Evolutionary conservation across 225 moss, liverwort and hornwort species (phyloP), one percentile per base, ranked within the genome.

Genomic region (Anthoceros angustus): DNA sequence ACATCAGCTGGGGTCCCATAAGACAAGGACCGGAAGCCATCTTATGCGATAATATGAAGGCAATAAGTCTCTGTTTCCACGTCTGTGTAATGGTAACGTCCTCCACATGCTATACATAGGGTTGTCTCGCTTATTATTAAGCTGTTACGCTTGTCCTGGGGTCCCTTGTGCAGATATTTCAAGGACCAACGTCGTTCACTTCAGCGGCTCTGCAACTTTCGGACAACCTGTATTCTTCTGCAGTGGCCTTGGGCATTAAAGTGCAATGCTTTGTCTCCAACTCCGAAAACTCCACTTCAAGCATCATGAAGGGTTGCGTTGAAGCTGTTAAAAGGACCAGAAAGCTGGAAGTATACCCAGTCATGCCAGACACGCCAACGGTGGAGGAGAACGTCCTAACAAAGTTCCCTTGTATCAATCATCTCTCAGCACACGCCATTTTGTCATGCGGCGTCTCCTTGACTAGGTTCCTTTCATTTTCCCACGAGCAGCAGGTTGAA

Each of bases 321-420:
- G 84, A 84, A 68, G 80, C 71, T 63, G 75, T 78, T 41, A 84
- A 82, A 80, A 80, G 68, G 67, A 75, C 74, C 66, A 86, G 79
- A 49, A 74, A 70, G 48, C 75, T 72, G 67, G 70, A 70, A 26
- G 71, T 74, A 42, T 66, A 75, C 67, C 80, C 72, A 55, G 70
- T 78, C 26, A 87, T 92, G 85, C 67, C 88, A 3, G 91, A 98
- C 73, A 77, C 77, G 70, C 79, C 80, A 63, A 87, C 78, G 15
- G 70, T 82, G 39, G 83, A 78, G 60, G 91, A 98, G 86, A 72
- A 70, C 24, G 92, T 42, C 65, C 80, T 98, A 39, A 78, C 81
- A 69, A 79, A 76, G 63, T 92, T 89, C 72, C 89, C 98, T n/a
- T 79, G 84, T n/a, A 65, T 98, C 16, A 92, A 98, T 69, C 86